These are phyloP conservation scores for Spinacia oleracea DNA, from an alignment of 179 eudicot genomes.

Conservation along the genomic window DNA sequence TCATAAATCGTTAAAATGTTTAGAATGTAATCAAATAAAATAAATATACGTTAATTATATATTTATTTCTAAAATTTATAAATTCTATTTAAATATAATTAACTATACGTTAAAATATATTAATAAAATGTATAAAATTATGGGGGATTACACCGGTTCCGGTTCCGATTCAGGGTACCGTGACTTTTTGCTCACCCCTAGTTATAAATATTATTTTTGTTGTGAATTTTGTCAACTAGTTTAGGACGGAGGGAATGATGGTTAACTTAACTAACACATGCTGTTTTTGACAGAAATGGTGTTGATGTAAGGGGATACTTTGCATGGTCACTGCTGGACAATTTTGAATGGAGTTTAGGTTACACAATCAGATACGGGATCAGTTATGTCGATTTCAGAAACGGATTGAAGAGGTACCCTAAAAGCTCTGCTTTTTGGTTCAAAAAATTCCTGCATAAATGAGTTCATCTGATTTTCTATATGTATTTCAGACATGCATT, in stretches of 20 bases:
- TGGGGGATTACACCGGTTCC: too few relatives aligned
- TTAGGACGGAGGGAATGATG: neutral
- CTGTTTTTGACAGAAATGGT: conserved; percentile 27
- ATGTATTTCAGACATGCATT: neutral
- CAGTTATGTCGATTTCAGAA: conserved; percentile 35
- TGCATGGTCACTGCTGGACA: conserved; percentile 46
- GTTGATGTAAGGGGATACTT: conserved; percentile 45
- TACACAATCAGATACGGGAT: conserved; percentile 41
- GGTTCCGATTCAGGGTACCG: too few relatives aligned
- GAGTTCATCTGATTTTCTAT: neutral
- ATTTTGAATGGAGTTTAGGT: conserved; percentile 44
- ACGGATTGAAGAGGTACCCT: conserved; percentile 34
- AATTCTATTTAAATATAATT: too few relatives aligned
- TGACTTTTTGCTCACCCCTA: too few relatives aligned
- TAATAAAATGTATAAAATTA: too few relatives aligned
- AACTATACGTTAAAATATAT: too few relatives aligned
- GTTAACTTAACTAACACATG: neutral
- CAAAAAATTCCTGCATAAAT: conserved; percentile 31
- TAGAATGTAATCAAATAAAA: too few relatives aligned
- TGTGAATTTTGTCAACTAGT: too few relatives aligned
- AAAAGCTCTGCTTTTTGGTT: conserved; percentile 45
- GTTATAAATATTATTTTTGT: too few relatives aligned
- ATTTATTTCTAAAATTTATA: too few relatives aligned
- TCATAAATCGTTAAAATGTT: too few relatives aligned
- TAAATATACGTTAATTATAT: too few relatives aligned